Evolutionary conservation across 345 rosid species (phyloP), one percentile per base, ranked within the genome.

Genomic region (Raphanus raphanistrum): DNA sequence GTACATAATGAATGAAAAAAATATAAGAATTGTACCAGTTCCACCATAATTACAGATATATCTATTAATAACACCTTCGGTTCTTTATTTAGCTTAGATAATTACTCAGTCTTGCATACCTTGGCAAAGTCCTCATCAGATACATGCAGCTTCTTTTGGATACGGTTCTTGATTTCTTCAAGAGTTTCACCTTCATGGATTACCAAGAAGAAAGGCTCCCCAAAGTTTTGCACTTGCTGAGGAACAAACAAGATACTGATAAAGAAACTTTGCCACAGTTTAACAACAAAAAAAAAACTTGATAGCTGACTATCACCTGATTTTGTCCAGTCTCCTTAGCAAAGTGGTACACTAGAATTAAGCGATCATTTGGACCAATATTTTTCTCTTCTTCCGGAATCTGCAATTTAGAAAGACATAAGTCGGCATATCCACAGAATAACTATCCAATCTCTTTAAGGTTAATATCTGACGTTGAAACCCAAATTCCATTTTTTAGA

Each of bases 191-290:
- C 94, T 82, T 91, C 98, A 79, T 72, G 99, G 80, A 95, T 85
- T 48, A 93, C 96, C 84, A 91, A 85, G 90, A 95, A 89, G 81
- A 95, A 95, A 4, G 99, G 99, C 77, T 93, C 97, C n/a, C 99
- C 99, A 74, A 95, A 95, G 84, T 93, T 95, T 78, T 86, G 90
- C 64, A 93, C 86, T 91, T 85, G 91, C 98, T 95, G 86, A 50
- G 28, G 62, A 79, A 82, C 66, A 69, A 52, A 63, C 68, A 76
- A 69, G 59, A 67, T 35, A 52, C 59, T 28, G 11, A 50, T 73
- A 60, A 60, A 59, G 57, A 27, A 52, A 54, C 35, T 27, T 28
- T 77, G 59, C 9, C 8, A 26, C 16, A 15, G 0, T 16, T 12
- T 9, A 4, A 31, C 8, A 41, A 27, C 48, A 58, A 57, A 80